Percentiles rank a stretch among this genome's conserved stretches.
These are phyloP conservation scores for Pachysandra terminalis DNA, from an alignment of 164 flowering plant species.

Conservation along the genomic window DNA sequence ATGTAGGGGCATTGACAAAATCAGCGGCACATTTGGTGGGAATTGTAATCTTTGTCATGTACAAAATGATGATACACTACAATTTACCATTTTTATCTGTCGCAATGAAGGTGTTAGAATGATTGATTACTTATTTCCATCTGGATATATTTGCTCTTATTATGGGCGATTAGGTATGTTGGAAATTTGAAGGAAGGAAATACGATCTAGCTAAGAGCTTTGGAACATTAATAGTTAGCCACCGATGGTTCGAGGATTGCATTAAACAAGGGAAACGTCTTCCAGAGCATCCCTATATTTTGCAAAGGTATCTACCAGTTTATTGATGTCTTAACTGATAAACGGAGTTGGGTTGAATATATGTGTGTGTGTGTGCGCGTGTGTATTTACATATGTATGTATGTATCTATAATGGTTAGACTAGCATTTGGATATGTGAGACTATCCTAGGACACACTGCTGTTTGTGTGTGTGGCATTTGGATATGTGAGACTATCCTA, in stretches of 20 bases:
- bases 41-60: slow-evolving; percentile 1
- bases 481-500: background rate
- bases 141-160: slow-evolving; percentile 5
- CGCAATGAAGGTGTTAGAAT: background rate
- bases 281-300: slow-evolving; percentile 52
- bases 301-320: slow-evolving; percentile 40
- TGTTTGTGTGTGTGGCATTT: no score
- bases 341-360: no score
- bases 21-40: slow-evolving; percentile 82
- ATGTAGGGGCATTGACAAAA: slow-evolving; percentile 64
- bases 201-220: slow-evolving; percentile 60
- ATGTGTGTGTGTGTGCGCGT: no score
- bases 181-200: slow-evolving; percentile 77
- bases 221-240: slow-evolving; percentile 55
- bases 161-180: slow-evolving; percentile 56
- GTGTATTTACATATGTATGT: no score
- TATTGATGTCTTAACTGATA: background rate
- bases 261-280: slow-evolving; percentile 61
- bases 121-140: background rate
- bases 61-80: background rate
- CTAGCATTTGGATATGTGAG: no score
- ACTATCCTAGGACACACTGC: no score
- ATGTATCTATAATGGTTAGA: no score
- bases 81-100: background rate
- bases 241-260: slow-evolving; percentile 90